phyloP scores from a whole-genome alignment of 148 eudicot genomes.

The Rhododendron ferrugineum region DNA sequence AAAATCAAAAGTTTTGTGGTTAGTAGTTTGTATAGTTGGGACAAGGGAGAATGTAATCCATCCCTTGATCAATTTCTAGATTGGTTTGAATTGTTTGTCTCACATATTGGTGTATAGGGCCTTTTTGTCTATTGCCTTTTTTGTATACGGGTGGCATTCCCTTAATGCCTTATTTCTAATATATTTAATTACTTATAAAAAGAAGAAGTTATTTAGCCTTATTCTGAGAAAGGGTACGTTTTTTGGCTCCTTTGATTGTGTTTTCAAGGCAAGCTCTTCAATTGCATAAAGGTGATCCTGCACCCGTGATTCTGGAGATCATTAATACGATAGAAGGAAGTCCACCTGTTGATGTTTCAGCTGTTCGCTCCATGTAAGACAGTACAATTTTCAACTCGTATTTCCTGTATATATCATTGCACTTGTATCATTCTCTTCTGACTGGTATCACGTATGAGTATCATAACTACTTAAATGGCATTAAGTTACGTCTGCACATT shows the following conservation, averaged over 20 bases:
- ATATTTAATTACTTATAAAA: too few species aligned
- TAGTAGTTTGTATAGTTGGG: too few species aligned
- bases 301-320: conserved; percentile 69
- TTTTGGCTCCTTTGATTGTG: conserved; percentile 11
- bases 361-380: conserved; percentile 93
- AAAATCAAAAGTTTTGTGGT: too few species aligned
- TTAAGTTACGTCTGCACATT: background rate
- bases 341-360: conserved; percentile 93
- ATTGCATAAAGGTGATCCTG: conserved; percentile 70
- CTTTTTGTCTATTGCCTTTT: too few species aligned
- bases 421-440: background rate
- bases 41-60: too few species aligned
- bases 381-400: background rate
- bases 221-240: background rate
- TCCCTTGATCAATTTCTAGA: too few species aligned
- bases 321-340: conserved; percentile 87
- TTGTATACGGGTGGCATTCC: too few species aligned
- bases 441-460: background rate
- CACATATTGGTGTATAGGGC: too few species aligned
- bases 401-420: background rate
- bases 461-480: background rate
- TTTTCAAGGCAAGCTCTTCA: conserved; percentile 96
- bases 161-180: too few species aligned
- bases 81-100: too few species aligned
- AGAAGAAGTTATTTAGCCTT: background rate